phyloP scores from a whole-genome alignment of 805 yeast genomes.

The Wickerhamiella brachini region DNA sequence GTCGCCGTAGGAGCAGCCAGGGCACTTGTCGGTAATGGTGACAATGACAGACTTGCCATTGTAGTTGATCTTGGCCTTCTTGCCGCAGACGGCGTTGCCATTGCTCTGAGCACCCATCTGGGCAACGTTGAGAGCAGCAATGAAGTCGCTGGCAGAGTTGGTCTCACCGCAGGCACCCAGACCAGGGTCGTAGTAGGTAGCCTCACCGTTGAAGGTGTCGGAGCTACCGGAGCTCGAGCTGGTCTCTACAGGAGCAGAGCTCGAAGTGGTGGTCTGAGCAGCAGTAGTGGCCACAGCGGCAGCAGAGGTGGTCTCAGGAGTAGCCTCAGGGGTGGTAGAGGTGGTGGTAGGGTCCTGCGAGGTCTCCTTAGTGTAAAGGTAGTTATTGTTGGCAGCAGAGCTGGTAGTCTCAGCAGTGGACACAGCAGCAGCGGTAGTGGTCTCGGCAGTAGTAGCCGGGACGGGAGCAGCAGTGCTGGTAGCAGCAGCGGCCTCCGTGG shows the following conservation, averaged over 20 bases:
- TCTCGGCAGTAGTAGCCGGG: slow-evolving; percentile 3
- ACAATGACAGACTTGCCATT: slow-evolving; percentile 41
- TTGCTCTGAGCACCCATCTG: slow-evolving; percentile 31
- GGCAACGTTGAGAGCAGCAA: slow-evolving; percentile 38
- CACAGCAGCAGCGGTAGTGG: slow-evolving; percentile 4
- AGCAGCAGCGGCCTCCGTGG: slow-evolving; percentile 3
- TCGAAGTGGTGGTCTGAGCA: slow-evolving; percentile 2
- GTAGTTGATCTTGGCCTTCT: slow-evolving; percentile 33
- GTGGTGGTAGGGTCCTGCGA: not conserved
- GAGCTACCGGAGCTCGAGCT: slow-evolving; percentile 13
- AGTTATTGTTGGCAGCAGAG: slow-evolving; percentile 4
- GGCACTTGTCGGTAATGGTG: slow-evolving; percentile 44
- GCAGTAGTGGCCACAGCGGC: slow-evolving; percentile 5
- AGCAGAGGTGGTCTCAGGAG: slow-evolving; percentile 4
- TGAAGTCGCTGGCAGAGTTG: slow-evolving; percentile 33
- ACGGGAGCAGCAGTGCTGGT: slow-evolving; percentile 3
- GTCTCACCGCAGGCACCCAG: slow-evolving; percentile 44
- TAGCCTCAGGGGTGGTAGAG: slow-evolving; percentile 5
- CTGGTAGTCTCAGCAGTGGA: slow-evolving; percentile 3
- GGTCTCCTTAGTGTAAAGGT: not conserved
- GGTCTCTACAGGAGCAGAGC: slow-evolving; percentile 3
- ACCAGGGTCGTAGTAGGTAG: slow-evolving; percentile 26
- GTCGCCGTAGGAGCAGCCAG: slow-evolving; percentile 36
- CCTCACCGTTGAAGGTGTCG: slow-evolving; percentile 22
- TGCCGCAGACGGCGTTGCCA: slow-evolving; percentile 38